Evolutionary conservation across 139 green algal species (phyloP), one percentile per base, ranked within the genome.

Genomic region (Chlamydomonas schloesseri): DNA sequence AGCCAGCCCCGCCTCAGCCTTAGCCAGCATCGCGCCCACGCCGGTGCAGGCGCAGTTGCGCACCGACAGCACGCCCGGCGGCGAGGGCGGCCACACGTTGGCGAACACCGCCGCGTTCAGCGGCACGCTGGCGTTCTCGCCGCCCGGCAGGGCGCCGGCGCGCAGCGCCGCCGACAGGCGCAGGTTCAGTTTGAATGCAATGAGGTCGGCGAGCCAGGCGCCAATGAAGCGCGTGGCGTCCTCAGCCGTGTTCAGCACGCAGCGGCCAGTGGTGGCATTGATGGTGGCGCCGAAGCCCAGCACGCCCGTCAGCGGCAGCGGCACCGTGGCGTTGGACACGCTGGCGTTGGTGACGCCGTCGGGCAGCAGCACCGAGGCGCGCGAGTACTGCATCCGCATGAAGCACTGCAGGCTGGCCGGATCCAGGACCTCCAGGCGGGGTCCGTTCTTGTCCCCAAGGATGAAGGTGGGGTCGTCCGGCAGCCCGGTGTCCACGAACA

Each of bases 181-280:
- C 46, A 75, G 17, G 64, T 84, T 84, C n/a, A 84, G 26, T 42
- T 84, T 84, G 15, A 75, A 46, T 29, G 64, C 78, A 23, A 75
- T 37, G 0, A 20, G 42, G 29, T 84, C 78, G 8, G 64, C 78
- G n/a, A 84, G n/a, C 58, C 68, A 84, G 26, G 64, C 42, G 28
- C 78, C 78, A 11, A 37, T 68, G 65, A 75, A 84, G 18, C 17
- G 17, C 18, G 18, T 24, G 18, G 20, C 18, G 55, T 21, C 17
- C 18, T 21, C 55, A 2, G 20, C 18, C 2, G 17, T 24, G 55
- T 13, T 18, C 18, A 24, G 18, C 20, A 60, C 55, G 55, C 55
- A 60, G 55, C 55, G 55, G 55, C 55, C 55, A 8, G 42, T 50
- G 42, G 42, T 50, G 17, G 18, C 55, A 2, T 26, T 24, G 55